A percentile compares a stretch with the other conserved stretches of the same genome.
Evolutionary conservation across 257 asterid species (phyloP).

Genomic region (Solanum rostratum): DNA sequence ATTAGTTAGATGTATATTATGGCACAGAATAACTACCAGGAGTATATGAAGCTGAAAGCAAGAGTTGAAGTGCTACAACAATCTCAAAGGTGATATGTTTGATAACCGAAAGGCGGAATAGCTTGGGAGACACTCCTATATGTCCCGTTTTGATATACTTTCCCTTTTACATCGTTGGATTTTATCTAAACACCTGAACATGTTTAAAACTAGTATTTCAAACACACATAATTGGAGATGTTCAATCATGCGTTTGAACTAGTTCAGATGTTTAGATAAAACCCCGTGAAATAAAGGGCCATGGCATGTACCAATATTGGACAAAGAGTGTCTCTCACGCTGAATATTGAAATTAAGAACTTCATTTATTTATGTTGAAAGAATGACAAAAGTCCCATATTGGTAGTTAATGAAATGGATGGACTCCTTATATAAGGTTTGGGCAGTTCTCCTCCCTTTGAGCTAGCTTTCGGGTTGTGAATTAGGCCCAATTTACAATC

Average conservation of each 20-base stretch:
- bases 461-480: no score
- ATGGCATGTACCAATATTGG: neutral
- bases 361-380: no score
- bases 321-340: no score
- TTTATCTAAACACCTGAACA: neutral
- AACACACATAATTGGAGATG: neutral
- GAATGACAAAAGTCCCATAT: no score
- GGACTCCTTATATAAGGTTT: no score
- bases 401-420: no score
- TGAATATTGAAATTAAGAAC: no score
- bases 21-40: constrained; percentile 78
- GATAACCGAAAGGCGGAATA: neutral
- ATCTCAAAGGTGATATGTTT: constrained; percentile 54
- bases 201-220: neutral
- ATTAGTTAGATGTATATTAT: neutral
- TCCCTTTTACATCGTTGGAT: neutral
- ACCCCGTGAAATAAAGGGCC: neutral
- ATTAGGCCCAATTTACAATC: neutral
- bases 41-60: constrained; percentile 82
- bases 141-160: neutral
- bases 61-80: constrained; percentile 92
- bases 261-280: neutral
- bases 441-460: no score
- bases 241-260: neutral
- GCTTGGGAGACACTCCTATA: neutral